Evolutionary conservation across 2,329 filamentous ascomycete species (phyloP), one percentile per base, ranked within the genome.

Genomic region (Fusarium odoratissimum): DNA sequence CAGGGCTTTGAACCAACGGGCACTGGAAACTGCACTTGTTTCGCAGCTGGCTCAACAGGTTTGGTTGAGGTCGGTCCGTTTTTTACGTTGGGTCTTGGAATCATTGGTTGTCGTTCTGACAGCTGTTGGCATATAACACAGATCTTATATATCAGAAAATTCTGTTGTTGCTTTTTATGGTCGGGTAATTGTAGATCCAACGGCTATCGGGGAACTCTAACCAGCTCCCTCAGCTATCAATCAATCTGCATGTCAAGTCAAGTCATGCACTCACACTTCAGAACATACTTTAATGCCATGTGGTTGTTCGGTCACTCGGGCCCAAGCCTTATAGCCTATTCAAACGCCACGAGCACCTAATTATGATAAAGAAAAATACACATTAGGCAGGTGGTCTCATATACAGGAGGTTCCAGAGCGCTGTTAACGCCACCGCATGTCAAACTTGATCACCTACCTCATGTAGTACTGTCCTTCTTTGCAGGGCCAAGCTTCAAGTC

Each of bases 351-450:
- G 12, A 17, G 23, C n/a, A 37, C 28, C 49, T 41, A 35, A 48
- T 38, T 54, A 19, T 67, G 31, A 61, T 31, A 62, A 45, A 46
- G 33, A 37, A 38, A 48, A 35, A 54, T 48, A 68, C 65, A 40
- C 13, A 63, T 68, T 68, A 68, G 65, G 65, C 56, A 68, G 65
- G 65, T 68, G 40, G 46, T 57, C 62, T 46, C 33, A 60, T n/a
- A 52, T 41, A 35, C 45, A 61, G 25, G 55, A 61, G n/a, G 46
- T 55, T 54, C 61, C 37, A 60, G 61, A 58, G 61, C 63, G 11
- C 38, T 33, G 40, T 66, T 44, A 30, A 63, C 64, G 65, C 65
- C 65, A 68, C 64, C 35, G 41, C 25, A 67, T 62, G 55, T 62
- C 28, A 55, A 42, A 31, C 25, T 28, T 28, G 25, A 41, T 67